These are phyloP conservation scores for Papilionanthe hybrid DNA, from an alignment of 116 monocot species.

Conservation along the genomic window DNA sequence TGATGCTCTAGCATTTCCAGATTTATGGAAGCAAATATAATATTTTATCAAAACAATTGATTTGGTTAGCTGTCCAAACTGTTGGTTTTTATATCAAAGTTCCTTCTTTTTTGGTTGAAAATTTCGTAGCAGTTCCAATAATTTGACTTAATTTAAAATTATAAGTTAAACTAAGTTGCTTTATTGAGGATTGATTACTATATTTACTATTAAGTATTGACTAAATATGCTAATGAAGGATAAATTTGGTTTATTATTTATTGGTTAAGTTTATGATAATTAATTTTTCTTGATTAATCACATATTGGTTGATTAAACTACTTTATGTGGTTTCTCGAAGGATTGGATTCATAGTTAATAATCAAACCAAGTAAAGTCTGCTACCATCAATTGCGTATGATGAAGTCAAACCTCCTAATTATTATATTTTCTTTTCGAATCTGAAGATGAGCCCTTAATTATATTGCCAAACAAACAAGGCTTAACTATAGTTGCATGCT, in stretches of 20 bases:
- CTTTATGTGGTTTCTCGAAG: background rate
- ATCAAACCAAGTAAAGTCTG: background rate
- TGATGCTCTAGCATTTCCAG: background rate
- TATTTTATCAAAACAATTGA: background rate
- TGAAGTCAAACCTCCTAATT: background rate
- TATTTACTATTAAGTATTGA: background rate
- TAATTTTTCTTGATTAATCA: background rate
- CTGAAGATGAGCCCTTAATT: background rate
- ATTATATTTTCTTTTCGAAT: background rate
- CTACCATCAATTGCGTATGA: background rate
- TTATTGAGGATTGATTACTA: background rate
- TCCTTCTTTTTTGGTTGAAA: background rate
- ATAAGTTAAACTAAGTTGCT: background rate
- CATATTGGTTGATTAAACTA: background rate
- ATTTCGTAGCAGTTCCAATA: background rate
- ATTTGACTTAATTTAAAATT: background rate
- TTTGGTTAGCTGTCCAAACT: background rate
- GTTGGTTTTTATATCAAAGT: background rate
- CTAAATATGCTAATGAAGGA: background rate
- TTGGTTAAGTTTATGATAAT: background rate
- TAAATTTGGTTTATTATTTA: background rate
- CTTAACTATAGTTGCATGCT: background rate
- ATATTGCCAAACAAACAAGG: background rate
- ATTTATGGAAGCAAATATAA: background rate
- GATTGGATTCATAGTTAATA: background rate